phyloP scores from a whole-genome alignment of 768 basidiomycete genomes.

The Cystobasidium ongulense region DNA sequence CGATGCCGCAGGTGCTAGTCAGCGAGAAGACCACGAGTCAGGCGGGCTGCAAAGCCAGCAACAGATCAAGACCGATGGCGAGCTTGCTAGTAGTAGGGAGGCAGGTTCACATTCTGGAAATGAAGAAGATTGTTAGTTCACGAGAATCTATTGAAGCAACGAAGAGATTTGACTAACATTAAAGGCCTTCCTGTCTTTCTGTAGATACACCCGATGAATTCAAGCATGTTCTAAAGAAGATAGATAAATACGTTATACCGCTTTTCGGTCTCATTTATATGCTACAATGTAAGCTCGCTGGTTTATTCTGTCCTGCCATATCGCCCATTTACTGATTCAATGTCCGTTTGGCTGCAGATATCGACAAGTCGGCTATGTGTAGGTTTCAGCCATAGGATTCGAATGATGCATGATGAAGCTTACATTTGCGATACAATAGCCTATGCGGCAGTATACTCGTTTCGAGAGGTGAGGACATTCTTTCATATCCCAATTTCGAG shows the following conservation, averaged over 20 bases:
- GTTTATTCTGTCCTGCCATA: not conserved
- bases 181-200: not conserved
- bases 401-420: not conserved
- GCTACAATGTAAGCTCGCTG: not conserved
- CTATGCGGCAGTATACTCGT: conserved; percentile 28
- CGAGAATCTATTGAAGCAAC: no score
- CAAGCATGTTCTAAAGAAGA: conserved; percentile 6
- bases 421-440: not conserved
- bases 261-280: conserved; percentile 21
- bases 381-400: not conserved
- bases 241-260: conserved; percentile 21
- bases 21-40: not conserved
- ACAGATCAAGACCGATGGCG: not conserved
- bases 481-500: no score
- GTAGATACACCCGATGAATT: not conserved
- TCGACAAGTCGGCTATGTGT: conserved; percentile 30
- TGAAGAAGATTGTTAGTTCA: not conserved
- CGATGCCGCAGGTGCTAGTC: no score
- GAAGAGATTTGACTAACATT: not conserved
- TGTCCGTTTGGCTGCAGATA: not conserved
- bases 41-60: not conserved
- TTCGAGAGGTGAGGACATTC: conserved; percentile 14
- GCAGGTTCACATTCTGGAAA: not conserved
- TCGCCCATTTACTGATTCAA: not conserved
- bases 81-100: not conserved